Base-by-base conservation (phyloP, 192 early-diverging fungal genomes). In the Coemansia sp. region DNA sequence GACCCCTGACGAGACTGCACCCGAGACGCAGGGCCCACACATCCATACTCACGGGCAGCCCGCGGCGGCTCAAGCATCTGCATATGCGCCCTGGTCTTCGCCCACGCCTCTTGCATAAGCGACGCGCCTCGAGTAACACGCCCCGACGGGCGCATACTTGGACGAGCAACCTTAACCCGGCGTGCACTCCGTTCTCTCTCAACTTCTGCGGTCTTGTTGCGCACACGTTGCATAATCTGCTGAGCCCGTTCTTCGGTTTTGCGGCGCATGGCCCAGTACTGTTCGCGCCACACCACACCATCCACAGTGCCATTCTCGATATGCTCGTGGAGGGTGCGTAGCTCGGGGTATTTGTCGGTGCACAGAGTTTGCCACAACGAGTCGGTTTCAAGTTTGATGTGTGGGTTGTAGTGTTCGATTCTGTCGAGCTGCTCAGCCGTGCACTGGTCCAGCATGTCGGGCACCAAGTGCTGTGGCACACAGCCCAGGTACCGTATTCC, bases 351-450 rank as follows among this genome's bases (percentile, higher is more conserved):
- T 53, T 66, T 74, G 32, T 39, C 55, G 11, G 43, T 14, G 39
- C 65, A 68, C 38, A 68, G 65, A 43, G 54, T 51, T 51, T 50
- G 53, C 78, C 78, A 81, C 55, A 81, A 49, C 1, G 61, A 35
- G 58, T 74, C 72, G 66, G 74, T 81, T 58, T 81, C 78, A 1
- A 57, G 54, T 19, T 68, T 32, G 35, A 81, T 68, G 23, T 71
- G 72, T 39, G 78, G 78, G 29, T 81, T 81, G 57, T 57, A 35
- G 55, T 59, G 61, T 54, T 81, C 78, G 59, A 81, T 60, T 5
- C 47, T 50, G 27, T 68, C 69, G 14, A 81, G 69, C 54, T 81
- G 72, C 60, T 81, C 69, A 0, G 73, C 62, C 52, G 69, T 74
- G 65, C 78, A 81, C 20, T 64, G 65, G 8, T 66, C 65, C 4